phyloP scores from a whole-genome alignment of 176 grass and related monocot species.

The Stipa capillata region DNA sequence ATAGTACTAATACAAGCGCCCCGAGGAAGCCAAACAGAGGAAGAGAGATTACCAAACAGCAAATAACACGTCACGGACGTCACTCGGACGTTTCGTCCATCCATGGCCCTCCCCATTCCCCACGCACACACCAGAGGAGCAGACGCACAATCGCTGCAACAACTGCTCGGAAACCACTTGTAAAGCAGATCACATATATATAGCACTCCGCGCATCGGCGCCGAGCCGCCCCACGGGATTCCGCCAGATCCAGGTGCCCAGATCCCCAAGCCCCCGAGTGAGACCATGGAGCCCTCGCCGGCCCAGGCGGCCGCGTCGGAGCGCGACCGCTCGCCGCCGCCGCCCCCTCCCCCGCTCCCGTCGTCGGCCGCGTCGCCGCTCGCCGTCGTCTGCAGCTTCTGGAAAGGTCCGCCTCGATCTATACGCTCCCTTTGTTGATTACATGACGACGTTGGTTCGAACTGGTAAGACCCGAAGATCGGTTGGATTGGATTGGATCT shows the following conservation, averaged over 20 bases:
- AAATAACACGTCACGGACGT: neutral
- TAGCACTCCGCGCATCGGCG: slow-evolving; percentile 9
- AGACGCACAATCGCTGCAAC: slow-evolving; percentile 1
- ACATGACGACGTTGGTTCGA: neutral
- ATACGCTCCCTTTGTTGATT: neutral
- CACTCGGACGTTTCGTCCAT: neutral
- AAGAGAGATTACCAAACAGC: neutral
- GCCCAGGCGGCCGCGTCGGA: slow-evolving; percentile 48
- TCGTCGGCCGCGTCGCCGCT: slow-evolving; percentile 55
- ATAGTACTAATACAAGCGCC: too few relatives aligned
- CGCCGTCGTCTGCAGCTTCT: slow-evolving; percentile 77
- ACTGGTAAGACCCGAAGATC: neutral
- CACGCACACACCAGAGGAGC: neutral
- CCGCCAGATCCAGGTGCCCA: slow-evolving; percentile 39
- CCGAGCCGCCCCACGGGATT: slow-evolving; percentile 10
- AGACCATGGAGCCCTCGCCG: slow-evolving; percentile 53
- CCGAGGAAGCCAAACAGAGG: too few relatives aligned
- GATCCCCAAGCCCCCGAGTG: slow-evolving; percentile 11
- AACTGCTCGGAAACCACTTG: slow-evolving; percentile 21
- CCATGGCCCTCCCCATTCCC: neutral
- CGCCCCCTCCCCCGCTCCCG: slow-evolving; percentile 19
- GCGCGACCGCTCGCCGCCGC: slow-evolving; percentile 53
- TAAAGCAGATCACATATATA: slow-evolving; percentile 22
- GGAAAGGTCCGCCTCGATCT: slow-evolving; percentile 60
- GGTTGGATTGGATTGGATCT: neutral